phyloP scores from a whole-genome alignment of 805 yeast species.

The Suhomyces vadensis region DNA sequence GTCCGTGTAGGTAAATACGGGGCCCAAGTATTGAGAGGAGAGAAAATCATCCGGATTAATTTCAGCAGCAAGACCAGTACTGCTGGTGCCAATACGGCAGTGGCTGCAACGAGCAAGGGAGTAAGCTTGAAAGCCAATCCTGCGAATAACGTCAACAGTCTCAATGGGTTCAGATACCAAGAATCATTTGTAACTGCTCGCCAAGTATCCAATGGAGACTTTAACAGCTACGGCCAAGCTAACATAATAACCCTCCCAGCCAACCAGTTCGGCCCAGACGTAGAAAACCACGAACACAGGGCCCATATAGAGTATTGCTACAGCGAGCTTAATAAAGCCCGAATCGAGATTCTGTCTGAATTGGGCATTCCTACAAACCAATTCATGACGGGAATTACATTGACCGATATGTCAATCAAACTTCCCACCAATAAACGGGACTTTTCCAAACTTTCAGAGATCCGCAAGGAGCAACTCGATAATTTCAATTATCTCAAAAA shows the following conservation, averaged over 20 bases:
- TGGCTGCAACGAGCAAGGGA: background rate
- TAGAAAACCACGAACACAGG: slow-evolving; percentile 17
- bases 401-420: slow-evolving; percentile 55
- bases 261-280: slow-evolving; percentile 17
- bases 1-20: slow-evolving; percentile 64
- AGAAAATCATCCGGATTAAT: slow-evolving; percentile 49
- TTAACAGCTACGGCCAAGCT: background rate
- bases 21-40: slow-evolving; percentile 44
- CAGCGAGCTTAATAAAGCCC: slow-evolving; percentile 39
- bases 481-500: slow-evolving; percentile 43
- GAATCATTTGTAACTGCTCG: slow-evolving; percentile 30
- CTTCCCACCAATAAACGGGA: slow-evolving; percentile 54
- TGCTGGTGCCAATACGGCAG: background rate
- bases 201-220: slow-evolving; percentile 14
- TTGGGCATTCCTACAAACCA: slow-evolving; percentile 30
- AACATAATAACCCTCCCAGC: slow-evolving; percentile 20
- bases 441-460: slow-evolving; percentile 41
- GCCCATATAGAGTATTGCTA: slow-evolving; percentile 30
- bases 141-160: slow-evolving; percentile 3
- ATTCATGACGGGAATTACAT: slow-evolving; percentile 30
- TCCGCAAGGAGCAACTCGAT: slow-evolving; percentile 30
- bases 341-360: slow-evolving; percentile 45
- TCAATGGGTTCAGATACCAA: slow-evolving; percentile 20
- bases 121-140: background rate
- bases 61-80: slow-evolving; percentile 38